phyloP scores from a whole-genome alignment of 73 alveolate species.

The Stentor roeselii region DNA sequence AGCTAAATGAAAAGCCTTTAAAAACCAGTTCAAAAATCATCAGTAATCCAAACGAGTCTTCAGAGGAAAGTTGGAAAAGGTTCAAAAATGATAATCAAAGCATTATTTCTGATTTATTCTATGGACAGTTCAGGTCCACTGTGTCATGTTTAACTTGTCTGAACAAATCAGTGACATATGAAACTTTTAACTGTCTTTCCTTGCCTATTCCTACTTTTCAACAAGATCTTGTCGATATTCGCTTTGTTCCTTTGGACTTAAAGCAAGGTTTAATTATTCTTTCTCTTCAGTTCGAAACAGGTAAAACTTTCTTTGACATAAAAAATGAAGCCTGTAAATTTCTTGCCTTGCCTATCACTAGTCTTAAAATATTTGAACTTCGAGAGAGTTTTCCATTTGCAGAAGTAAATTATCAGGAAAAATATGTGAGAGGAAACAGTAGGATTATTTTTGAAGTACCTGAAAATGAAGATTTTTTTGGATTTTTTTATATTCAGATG shows the following conservation, averaged over 20 bases:
- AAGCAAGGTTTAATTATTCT: background rate
- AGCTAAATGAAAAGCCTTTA: conserved; percentile 85
- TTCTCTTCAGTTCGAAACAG: background rate
- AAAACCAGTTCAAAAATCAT: conserved; percentile 60
- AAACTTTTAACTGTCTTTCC: conserved; percentile 88
- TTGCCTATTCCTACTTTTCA: conserved; percentile 84
- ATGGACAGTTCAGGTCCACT: conserved; percentile 95
- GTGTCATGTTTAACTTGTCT: conserved; percentile 87
- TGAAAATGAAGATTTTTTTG: no score
- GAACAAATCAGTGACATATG: conserved; percentile 82
- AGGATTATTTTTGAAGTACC: no score
- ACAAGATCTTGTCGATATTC: background rate
- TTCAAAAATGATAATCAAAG: conserved; percentile 86
- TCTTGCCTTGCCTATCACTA: no score
- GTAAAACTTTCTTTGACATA: background rate
- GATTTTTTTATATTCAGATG: no score
- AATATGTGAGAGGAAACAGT: no score
- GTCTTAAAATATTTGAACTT: no score
- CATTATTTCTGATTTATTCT: conserved; percentile 84
- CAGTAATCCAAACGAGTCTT: conserved; percentile 75
- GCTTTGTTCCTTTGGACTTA: background rate
- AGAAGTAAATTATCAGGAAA: no score
- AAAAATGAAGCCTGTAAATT: no score
- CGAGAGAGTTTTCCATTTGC: no score
- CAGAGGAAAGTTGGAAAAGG: conserved; percentile 83